Base-by-base conservation (phyloP, 2,329 filamentous ascomycete genomes). In the Trichothecium roseum region DNA sequence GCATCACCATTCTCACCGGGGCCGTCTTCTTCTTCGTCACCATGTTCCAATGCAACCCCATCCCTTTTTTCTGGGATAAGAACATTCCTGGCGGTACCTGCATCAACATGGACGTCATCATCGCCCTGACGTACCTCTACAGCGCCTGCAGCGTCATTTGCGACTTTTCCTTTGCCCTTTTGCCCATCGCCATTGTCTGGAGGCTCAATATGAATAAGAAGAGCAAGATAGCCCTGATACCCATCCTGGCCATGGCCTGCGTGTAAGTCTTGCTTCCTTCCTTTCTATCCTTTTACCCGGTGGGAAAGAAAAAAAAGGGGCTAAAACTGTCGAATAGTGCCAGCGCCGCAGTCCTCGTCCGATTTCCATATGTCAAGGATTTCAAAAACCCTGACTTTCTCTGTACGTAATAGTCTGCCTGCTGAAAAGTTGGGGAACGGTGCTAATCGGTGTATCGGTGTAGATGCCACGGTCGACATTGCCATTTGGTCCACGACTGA, bases 201-300 rank as follows among this genome's bases (percentile, higher is more conserved):
- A 61, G 64, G 18, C 49, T 78, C 18, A 64, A 75, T 37, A 74
- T 79, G 64, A 64, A 64, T 31, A 45, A 42, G 7, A 61, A 57
- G 37, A 68, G 64, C 3, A 78, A 76, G 46, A 22, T 63, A 6
- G 62, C 70, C 3, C 55, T 78, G 16, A 64, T 66, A 8, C 58
- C 60, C 5, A 62, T 79, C 30, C 53, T 80, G 34, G 62, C 62
- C 6, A 64, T 78, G 56, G 78, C 72, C 18, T 73, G 73, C 44
- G 47, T 67, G 64, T 60, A 49, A 41, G 55, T 55, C 20, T 18
- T 32, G 10, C 17, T 14, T 6, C 32, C 14, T 18, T 16, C 1
- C 15, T 12, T 20, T 41, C 15, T 30, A 13, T 36, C n/a, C 13
- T 8, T 16, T 18, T 8, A 14, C 15, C 9, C 10, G 9, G 18